Conservation (phyloP, 1,139 yeast species). For the Arxiozyma bovina region DNA sequence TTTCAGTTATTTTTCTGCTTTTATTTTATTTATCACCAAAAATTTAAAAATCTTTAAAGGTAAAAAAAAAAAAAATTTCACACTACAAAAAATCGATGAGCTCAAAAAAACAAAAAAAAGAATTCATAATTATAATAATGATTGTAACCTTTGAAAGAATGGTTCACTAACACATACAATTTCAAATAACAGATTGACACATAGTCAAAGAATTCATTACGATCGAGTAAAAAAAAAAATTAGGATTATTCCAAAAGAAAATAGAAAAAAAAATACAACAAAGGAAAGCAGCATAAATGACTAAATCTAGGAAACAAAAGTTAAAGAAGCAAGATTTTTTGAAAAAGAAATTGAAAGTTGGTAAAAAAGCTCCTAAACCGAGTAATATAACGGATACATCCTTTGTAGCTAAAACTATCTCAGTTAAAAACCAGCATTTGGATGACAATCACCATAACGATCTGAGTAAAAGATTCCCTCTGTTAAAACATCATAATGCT, state of each 20-base stretch:
- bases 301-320: slow-evolving; percentile 30
- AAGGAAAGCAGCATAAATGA: slow-evolving; percentile 16
- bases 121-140: too few relatives aligned
- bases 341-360: slow-evolving; percentile 81
- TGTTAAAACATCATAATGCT: slow-evolving; percentile 71
- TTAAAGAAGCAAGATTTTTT: slow-evolving; percentile 32
- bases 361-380: slow-evolving; percentile 65
- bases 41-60: too few relatives aligned
- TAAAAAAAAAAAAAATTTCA: not conserved
- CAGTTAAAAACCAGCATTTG: slow-evolving; percentile 46
- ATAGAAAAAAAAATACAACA: too few relatives aligned
- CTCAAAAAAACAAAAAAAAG: too few relatives aligned
- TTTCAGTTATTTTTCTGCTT: too few relatives aligned
- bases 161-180: too few relatives aligned
- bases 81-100: not conserved
- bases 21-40: too few relatives aligned
- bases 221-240: too few relatives aligned
- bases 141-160: too few relatives aligned
- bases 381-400: slow-evolving; percentile 78
- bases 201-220: not conserved
- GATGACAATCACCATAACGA: slow-evolving; percentile 33
- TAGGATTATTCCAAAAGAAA: too few relatives aligned
- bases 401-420: slow-evolving; percentile 65
- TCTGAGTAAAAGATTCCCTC: slow-evolving; percentile 49
- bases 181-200: too few relatives aligned